Percentiles rank a stretch among this genome's conserved stretches.
Conservation (phyloP, 768 basidiomycete genomes). For the Suillus paluster region DNA sequence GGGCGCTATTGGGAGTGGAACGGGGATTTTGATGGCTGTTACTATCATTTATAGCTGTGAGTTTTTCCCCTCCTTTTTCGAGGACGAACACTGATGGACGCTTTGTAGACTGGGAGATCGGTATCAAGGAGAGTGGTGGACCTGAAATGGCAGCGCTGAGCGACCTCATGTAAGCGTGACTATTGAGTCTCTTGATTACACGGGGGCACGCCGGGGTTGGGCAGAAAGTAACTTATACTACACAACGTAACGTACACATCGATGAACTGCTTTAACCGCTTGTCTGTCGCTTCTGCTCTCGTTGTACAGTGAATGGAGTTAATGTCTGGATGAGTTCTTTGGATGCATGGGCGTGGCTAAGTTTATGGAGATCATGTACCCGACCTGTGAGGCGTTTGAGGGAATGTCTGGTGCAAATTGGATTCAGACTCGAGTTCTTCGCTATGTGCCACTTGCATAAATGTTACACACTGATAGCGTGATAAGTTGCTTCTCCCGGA, state of each 20-base stretch:
- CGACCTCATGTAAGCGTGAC: slow-evolving; percentile 60
- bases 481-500: no score
- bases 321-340: no score
- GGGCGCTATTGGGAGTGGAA: slow-evolving; percentile 95
- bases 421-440: no score
- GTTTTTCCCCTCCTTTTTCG: neutral
- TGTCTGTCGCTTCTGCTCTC: neutral
- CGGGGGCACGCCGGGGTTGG: slow-evolving; percentile 41
- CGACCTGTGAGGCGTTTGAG: no score
- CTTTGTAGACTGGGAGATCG: slow-evolving; percentile 88
- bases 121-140: slow-evolving; percentile 77
- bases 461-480: no score
- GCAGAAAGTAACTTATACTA: slow-evolving; percentile 1
- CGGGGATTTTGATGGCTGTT: slow-evolving; percentile 96
- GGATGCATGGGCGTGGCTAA: neutral
- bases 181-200: neutral
- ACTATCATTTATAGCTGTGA: slow-evolving; percentile 91
- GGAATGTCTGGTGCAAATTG: no score
- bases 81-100: slow-evolving; percentile 1
- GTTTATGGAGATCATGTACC: no score
- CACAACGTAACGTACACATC: neutral
- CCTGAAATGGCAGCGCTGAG: slow-evolving; percentile 83
- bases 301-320: neutral
- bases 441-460: no score
- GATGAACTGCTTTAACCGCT: neutral